Base-by-base conservation (phyloP, 2,329 filamentous ascomycete species). In the Talaromyces sp. region DNA sequence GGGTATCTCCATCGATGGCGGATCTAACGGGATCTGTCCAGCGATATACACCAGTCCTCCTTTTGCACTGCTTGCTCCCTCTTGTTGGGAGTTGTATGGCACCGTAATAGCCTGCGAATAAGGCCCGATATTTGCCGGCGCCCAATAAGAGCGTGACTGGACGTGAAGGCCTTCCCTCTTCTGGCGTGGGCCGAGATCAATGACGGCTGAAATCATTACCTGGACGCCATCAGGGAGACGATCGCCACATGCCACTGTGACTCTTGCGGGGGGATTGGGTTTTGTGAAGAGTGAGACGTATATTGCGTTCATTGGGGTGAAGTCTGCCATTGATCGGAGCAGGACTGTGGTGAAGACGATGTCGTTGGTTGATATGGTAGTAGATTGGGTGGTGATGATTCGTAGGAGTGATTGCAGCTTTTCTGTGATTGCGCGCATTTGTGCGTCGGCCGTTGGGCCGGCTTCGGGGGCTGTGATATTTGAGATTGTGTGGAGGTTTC, bases 141-240 rank as follows among this genome's bases (percentile, higher is more conserved):
- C 95, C 95, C 95, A 99, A 82, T 98, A 98, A 11, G 92, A 96
- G 45, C 91, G 84, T 3, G 91, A 93, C 78, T 98, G 95, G 6
- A 99, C 93, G 75, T 99, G 95, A 1, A 98, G 84, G 0, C 78
- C 90, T 65, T 79, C 75, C 37, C 82, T 76, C 45, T 66, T 62
- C 19, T 70, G 68, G 47, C 71, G 72, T 33, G 67, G 50, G 6
- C 74, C 74, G 24, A 76, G 68, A 66, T 83, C 76, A n/a, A 83
- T 71, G 11, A 82, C 75, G 35, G 84, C 75, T 19, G 83, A 86
- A 22, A 88, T 77, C 67, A 94, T 84, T 16, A 91, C 85, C 66
- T 88, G 83, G 60, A 83, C 78, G 10, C 82, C 83, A 0, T 73
- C 56, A 0, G 90, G 90, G 8, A 97, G 82, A 7, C 82, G 74